These are phyloP conservation scores for Pulveroboletus sp. DNA, from an alignment of 768 basidiomycete species.

Conservation along the genomic window DNA sequence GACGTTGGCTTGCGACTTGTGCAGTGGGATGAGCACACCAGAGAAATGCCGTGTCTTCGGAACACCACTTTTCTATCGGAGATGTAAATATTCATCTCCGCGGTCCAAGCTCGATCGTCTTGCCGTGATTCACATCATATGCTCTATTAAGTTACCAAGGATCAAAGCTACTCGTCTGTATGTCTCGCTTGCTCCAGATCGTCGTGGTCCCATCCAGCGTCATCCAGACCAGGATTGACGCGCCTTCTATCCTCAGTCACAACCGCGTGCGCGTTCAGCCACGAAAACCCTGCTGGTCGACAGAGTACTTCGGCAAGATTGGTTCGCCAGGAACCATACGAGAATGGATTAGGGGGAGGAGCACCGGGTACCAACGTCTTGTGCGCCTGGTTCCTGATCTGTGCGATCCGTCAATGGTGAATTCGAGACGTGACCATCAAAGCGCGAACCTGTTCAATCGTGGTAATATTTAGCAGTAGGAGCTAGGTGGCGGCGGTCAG, in stretches of 20 bases:
- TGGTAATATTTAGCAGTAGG: constrained; percentile 83
- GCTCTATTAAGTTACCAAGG: neutral
- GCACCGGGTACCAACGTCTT: constrained; percentile 61
- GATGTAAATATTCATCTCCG: constrained; percentile 22
- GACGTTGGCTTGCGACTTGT: constrained; percentile 10
- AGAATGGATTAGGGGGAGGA: constrained; percentile 82
- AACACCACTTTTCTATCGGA: constrained; percentile 22
- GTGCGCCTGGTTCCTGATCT: constrained; percentile 88
- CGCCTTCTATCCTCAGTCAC: constrained; percentile 71
- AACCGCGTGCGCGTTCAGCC: constrained; percentile 61
- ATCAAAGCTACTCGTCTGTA: constrained; percentile 10
- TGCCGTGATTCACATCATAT: constrained; percentile 6
- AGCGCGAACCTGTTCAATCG: constrained; percentile 84
- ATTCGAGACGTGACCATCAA: constrained; percentile 10
- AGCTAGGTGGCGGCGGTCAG: constrained; percentile 44
- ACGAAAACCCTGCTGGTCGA: constrained; percentile 76
- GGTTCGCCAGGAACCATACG: constrained; percentile 69
- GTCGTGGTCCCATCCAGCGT: constrained; percentile 26
- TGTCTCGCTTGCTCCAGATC: constrained; percentile 20
- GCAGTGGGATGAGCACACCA: constrained; percentile 15
- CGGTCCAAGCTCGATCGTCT: constrained; percentile 5
- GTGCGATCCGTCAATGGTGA: constrained; percentile 9
- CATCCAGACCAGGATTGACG: constrained; percentile 66
- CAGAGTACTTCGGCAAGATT: constrained; percentile 80
- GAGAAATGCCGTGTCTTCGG: constrained; percentile 29